Evolutionary conservation across 257 asterid species (phyloP), one percentile per base, ranked within the genome.

Genomic region (Lycium ferocissimum): DNA sequence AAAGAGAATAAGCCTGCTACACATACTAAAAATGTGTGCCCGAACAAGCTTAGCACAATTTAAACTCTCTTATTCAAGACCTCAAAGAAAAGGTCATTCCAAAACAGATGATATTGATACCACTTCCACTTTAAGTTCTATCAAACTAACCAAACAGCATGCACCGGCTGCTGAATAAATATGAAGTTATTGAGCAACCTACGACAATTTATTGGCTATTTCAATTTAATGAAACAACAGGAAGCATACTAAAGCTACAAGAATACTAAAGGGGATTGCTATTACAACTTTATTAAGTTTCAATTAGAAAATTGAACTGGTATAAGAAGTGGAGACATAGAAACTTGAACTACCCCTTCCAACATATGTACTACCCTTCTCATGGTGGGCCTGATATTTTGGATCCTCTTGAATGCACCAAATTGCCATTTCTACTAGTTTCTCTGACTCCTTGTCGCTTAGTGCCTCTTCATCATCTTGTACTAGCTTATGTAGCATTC

Each of bases 371-470:
- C 20, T 70, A 90, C 96, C 81, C 87, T 89, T 61, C 89, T 90
- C 94, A 92, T 92, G 0, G 92, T 87, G 6, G 96, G 94, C 54
- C 93, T 87, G 9, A 90, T 85, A 3, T 91, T 91, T 86, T 58
- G 92, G 91, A 59, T 90, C 92, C 7, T 88, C 83, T 54, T 92
- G 96, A 33, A 91, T 88, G 89, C 94, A 91, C 94, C 96, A 92
- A 11, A 92, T 83, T n/a, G 91, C 90, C 1, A 91, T 84, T 85
- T 85, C 89, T 10, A 90, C 85, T 87, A 86, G 40, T 43, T 88
- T 92, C 69, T 90, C 92, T 1, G 91, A 20, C 18, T 71, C 87
- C 49, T 5, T 83, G 12, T 88, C 89, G 2, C 88, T 11, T 65
- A 26, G n/a, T 12, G 45, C 72, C 45, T 20, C 87, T 11, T 47